Conservation (phyloP, 2,329 filamentous ascomycete species). For the Apiospora sp. region DNA sequence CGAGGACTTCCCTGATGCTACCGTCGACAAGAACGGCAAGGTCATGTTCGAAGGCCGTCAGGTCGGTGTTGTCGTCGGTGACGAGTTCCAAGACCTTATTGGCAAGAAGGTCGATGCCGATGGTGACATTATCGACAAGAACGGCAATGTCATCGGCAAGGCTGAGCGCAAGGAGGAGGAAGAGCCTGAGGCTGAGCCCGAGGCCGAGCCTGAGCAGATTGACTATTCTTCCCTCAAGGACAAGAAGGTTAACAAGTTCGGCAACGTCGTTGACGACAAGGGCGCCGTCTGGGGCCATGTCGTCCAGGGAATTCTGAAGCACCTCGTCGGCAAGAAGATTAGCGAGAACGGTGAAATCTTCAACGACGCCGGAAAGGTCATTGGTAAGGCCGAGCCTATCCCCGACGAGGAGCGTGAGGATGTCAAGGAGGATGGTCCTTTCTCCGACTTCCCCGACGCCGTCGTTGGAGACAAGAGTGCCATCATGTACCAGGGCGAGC, state of each 20-base stretch:
- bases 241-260: slow-evolving; percentile 65
- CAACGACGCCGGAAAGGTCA: slow-evolving; percentile 72
- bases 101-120: slow-evolving; percentile 48
- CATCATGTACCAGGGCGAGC: slow-evolving; percentile 58
- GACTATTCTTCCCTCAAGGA: slow-evolving; percentile 61
- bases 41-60: slow-evolving; percentile 47
- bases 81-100: slow-evolving; percentile 44
- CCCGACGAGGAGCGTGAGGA: slow-evolving; percentile 62
- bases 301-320: slow-evolving; percentile 67
- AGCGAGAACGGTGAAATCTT: slow-evolving; percentile 75
- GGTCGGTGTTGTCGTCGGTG: slow-evolving; percentile 48
- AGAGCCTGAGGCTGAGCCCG: slow-evolving; percentile 37
- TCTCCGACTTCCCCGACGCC: slow-evolving; percentile 66
- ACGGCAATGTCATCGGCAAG: slow-evolving; percentile 45
- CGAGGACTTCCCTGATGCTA: slow-evolving; percentile 46
- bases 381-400: slow-evolving; percentile 72
- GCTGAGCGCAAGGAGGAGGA: slow-evolving; percentile 46
- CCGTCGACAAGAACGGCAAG: slow-evolving; percentile 46
- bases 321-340: slow-evolving; percentile 69
- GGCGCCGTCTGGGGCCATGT: slow-evolving; percentile 67
- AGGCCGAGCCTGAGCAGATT: slow-evolving; percentile 44
- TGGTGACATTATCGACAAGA: slow-evolving; percentile 47
- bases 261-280: slow-evolving; percentile 63
- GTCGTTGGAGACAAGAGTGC: slow-evolving; percentile 61
- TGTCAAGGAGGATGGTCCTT: slow-evolving; percentile 56